Conservation (phyloP, 352 stramenopile species). For the Saprolegnia diclina region DNA sequence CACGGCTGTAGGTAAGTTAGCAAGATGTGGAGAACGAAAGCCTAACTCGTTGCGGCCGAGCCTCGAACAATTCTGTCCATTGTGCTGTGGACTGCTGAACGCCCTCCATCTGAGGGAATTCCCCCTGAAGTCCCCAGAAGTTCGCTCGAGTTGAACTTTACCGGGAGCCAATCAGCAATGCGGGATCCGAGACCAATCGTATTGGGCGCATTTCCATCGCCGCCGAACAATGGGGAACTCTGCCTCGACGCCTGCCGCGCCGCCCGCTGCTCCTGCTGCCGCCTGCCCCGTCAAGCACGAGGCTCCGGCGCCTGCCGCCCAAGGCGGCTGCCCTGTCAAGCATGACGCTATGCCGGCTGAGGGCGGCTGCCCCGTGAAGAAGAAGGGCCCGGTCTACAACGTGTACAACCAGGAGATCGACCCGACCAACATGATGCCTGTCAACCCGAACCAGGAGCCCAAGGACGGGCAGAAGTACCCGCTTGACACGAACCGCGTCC, state of each 20-base stretch:
- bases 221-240: slow-evolving; percentile 18
- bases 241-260: slow-evolving; percentile 2
- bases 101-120: not conserved
- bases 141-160: not conserved
- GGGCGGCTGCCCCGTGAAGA: slow-evolving; percentile 60
- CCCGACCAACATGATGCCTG: slow-evolving; percentile 98
- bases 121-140: not conserved
- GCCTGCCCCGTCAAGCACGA: slow-evolving; percentile 28
- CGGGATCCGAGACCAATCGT: slow-evolving; percentile 1
- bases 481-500: slow-evolving; percentile 90
- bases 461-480: slow-evolving; percentile 84
- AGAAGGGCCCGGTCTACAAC: slow-evolving; percentile 86
- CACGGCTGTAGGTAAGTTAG: too few relatives aligned
- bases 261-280: not conserved
- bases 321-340: slow-evolving; percentile 46
- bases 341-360: slow-evolving; percentile 37
- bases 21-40: too few relatives aligned
- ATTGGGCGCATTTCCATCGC: not conserved
- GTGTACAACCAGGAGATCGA: slow-evolving; percentile 96
- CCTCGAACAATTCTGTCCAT: not conserved
- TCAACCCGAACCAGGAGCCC: slow-evolving; percentile 93
- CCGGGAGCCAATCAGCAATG: not conserved
- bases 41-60: too few relatives aligned
- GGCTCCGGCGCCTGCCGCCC: slow-evolving; percentile 4
- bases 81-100: not conserved